These are phyloP conservation scores for Globisporangium carolinianum DNA, from an alignment of 352 stramenopile species.

Conservation along the genomic window DNA sequence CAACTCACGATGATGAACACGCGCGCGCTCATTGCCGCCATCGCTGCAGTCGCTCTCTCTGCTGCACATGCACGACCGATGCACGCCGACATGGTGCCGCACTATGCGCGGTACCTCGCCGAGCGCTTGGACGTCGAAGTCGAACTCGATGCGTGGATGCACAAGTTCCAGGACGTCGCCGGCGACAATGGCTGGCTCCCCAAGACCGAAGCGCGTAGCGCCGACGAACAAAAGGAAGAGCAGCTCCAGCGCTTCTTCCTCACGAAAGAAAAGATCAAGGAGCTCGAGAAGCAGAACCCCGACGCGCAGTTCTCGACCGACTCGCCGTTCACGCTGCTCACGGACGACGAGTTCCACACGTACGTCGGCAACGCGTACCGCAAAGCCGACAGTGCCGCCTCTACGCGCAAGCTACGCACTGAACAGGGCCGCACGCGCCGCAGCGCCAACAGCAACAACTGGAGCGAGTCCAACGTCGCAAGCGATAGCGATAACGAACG, in stretches of 20 bases:
- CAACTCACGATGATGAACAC: slow-evolving; percentile 3
- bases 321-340: slow-evolving; percentile 69
- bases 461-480: slow-evolving; percentile 16
- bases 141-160: slow-evolving; percentile 43
- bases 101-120: slow-evolving; percentile 46
- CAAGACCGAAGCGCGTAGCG: slow-evolving; percentile 5
- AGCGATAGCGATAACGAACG: slow-evolving; percentile 36
- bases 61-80: slow-evolving; percentile 11
- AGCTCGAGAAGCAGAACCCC: slow-evolving; percentile 42
- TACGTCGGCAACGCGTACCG: slow-evolving; percentile 41
- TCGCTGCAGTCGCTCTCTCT: neutral
- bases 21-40: slow-evolving; percentile 10
- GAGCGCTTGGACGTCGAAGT: slow-evolving; percentile 29
- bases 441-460: slow-evolving; percentile 22
- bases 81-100: slow-evolving; percentile 16
- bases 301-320: slow-evolving; percentile 58
- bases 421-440: slow-evolving; percentile 9
- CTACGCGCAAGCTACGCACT: slow-evolving; percentile 22
- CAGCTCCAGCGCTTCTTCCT: slow-evolving; percentile 54
- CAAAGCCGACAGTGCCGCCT: slow-evolving; percentile 10
- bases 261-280: slow-evolving; percentile 50
- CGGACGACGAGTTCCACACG: slow-evolving; percentile 51
- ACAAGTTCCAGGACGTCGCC: slow-evolving; percentile 19
- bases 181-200: slow-evolving; percentile 20
- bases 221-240: slow-evolving; percentile 23